phyloP scores from a whole-genome alignment of 495 filamentous ascomycete species.

The Entonaema liquescens region DNA sequence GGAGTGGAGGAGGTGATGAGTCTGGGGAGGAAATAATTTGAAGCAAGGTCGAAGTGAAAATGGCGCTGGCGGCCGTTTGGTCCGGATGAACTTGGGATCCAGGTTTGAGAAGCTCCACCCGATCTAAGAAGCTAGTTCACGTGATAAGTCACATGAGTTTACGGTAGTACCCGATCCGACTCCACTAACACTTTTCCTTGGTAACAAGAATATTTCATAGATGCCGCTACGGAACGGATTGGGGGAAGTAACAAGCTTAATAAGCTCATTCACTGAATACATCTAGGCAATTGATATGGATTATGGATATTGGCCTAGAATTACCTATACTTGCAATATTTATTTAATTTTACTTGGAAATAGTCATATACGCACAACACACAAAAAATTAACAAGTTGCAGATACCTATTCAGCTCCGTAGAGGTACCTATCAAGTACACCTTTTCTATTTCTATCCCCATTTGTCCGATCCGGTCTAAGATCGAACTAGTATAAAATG shows the following conservation, averaged over 20 bases:
- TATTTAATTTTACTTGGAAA: too few relatives aligned
- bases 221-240: too few relatives aligned
- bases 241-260: too few relatives aligned
- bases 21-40: constrained; percentile 45
- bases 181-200: constrained; percentile 4
- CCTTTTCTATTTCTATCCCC: not conserved
- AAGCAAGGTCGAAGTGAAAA: constrained; percentile 49
- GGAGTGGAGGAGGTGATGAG: constrained; percentile 53
- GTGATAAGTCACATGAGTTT: constrained; percentile 40
- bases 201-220: too few relatives aligned
- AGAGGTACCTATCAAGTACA: not conserved
- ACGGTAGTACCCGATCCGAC: constrained; percentile 33
- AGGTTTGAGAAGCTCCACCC: constrained; percentile 25
- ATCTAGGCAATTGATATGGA: not conserved
- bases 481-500: constrained; percentile 22
- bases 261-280: too few relatives aligned
- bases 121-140: constrained; percentile 1
- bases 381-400: too few relatives aligned
- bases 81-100: constrained; percentile 29
- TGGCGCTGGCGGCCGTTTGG: constrained; percentile 41
- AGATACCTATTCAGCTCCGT: not conserved
- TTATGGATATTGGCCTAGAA: too few relatives aligned
- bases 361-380: too few relatives aligned
- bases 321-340: too few relatives aligned
- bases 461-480: constrained; percentile 22